Conservation (phyloP, 176 grass and related monocot genomes). For the Rhynchospora breviuscula region DNA sequence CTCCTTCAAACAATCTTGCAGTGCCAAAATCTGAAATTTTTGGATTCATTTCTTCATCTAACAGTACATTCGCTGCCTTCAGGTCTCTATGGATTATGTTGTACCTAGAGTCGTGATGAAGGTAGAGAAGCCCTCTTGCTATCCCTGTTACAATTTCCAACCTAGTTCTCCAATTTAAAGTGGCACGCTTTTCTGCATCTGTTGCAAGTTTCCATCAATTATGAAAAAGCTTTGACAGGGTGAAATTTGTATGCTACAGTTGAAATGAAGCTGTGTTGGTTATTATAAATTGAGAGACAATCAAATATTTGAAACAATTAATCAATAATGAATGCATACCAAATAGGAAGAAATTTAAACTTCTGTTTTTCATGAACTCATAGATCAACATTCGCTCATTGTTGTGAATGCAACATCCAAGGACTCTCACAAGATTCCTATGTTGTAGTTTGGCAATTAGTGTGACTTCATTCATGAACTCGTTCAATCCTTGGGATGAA, state of each 20-base stretch:
- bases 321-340: constrained; percentile 13
- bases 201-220: not conserved
- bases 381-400: constrained; percentile 45
- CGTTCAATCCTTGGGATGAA: constrained; percentile 31
- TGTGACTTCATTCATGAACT: constrained; percentile 67
- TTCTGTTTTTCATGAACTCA: constrained; percentile 66
- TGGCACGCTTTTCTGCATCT: constrained; percentile 20
- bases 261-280: not conserved
- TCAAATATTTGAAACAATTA: not conserved
- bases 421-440: constrained; percentile 51
- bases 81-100: constrained; percentile 53
- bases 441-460: constrained; percentile 57
- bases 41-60: constrained; percentile 44
- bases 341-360: constrained; percentile 55
- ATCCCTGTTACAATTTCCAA: constrained; percentile 43
- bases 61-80: constrained; percentile 58
- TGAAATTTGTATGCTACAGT: not conserved
- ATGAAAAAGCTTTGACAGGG: not conserved
- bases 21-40: constrained; percentile 72
- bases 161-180: constrained; percentile 39
- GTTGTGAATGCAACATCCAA: constrained; percentile 47
- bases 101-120: constrained; percentile 55
- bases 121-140: constrained; percentile 50
- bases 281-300: not conserved
- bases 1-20: constrained; percentile 26